These are phyloP conservation scores for Coniochaeta sp. DNA, from an alignment of 2,329 filamentous ascomycete genomes.

Conservation along the genomic window DNA sequence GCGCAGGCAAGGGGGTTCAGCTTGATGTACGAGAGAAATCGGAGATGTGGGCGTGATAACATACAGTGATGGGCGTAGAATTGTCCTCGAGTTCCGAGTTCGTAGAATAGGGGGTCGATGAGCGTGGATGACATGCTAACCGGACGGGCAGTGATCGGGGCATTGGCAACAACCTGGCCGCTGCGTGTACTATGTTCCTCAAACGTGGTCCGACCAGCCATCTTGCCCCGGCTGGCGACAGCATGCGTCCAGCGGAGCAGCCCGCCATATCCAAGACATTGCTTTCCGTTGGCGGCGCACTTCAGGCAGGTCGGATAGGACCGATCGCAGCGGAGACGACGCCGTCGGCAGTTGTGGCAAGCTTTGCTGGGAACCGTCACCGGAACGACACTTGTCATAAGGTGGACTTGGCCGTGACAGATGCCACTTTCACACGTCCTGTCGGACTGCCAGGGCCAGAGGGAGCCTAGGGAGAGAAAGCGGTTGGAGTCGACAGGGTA, in stretches of 20 bases:
- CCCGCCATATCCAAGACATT: constrained; percentile 56
- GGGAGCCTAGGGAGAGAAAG: no score
- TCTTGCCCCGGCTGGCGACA: constrained; percentile 41
- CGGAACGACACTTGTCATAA: not conserved
- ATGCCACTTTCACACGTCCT: no score
- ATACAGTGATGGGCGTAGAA: constrained; percentile 45
- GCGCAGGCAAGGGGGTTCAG: constrained; percentile 7
- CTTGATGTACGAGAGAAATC: not conserved
- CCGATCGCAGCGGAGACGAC: constrained; percentile 54
- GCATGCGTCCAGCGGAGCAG: constrained; percentile 47
- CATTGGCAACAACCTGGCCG: constrained; percentile 8
- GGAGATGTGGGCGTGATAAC: constrained; percentile 13
- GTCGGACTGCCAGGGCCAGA: constrained; percentile 3
- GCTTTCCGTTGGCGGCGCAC: constrained; percentile 45
- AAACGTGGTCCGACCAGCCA: constrained; percentile 17
- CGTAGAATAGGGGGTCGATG: constrained; percentile 48
- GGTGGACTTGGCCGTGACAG: constrained; percentile 3
- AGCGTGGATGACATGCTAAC: constrained; percentile 21
- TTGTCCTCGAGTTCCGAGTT: constrained; percentile 37
- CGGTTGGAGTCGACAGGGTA: no score
- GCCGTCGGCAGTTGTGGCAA: constrained; percentile 57
- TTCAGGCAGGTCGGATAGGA: constrained; percentile 54
- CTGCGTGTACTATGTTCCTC: constrained; percentile 6
- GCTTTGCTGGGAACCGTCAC: constrained; percentile 23
- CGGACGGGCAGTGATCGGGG: not conserved